Base-by-base conservation (phyloP, 371 early-diverging fungal genomes). In the Gilbertella persicaria region DNA sequence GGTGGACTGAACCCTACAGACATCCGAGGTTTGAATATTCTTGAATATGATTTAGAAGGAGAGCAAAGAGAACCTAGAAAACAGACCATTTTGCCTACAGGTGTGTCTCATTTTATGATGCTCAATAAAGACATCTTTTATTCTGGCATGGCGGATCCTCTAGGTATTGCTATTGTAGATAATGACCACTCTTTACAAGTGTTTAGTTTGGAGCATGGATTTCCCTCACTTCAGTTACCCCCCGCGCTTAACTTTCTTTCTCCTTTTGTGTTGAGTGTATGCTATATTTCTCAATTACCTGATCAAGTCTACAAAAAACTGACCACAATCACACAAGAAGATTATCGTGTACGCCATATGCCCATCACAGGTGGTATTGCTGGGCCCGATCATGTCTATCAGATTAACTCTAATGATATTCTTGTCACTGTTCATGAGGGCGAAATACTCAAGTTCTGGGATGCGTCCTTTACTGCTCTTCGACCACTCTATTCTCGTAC, bases 371-470 rank as follows among this genome's bases (percentile, higher is more conserved):
- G 84, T 7, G 76, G 78, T 16, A 53, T 60, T 13, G 67, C 71
- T 14, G 73, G 70, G 0, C 55, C 60, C 8, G 64, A 66, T 7
- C 80, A 81, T 42, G 61, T 75, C 14, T 71, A 75, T 30, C 67
- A 67, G 13, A 45, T 81, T 10, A 55, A 59, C 2, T 72, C 75
- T 2, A 73, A 68, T 28, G 84, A 83, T 52, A 35, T 83, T 5
- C 47, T 83, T 17, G 47, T 80, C 2, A 81, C 84, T 0, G 66
- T 73, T 17, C 84, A 83, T 45, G 61, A 58, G 6, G 70, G 69
- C 17, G 62, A 62, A 28, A 59, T 68, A 16, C 55, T 83, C 24
- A 75, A 73, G 1, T 77, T 79, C 45, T 83, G 82, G 80, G 84
- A 83, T 39, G 80, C 84, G 5, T 68, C 82, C 0, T 78, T 58